Conservation (phyloP, 495 filamentous ascomycete genomes). For the Hypoxylon cercidicola region DNA sequence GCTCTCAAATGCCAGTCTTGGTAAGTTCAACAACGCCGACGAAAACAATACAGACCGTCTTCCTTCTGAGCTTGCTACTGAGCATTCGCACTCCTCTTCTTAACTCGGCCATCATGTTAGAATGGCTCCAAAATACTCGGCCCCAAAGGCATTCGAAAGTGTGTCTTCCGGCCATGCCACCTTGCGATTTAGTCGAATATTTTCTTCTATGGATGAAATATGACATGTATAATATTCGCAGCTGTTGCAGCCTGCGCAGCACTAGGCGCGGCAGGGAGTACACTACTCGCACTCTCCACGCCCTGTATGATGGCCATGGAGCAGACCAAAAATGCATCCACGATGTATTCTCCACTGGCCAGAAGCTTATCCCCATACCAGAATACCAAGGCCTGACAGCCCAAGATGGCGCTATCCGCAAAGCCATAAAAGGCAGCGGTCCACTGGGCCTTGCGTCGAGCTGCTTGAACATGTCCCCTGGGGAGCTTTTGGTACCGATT, state of each 20-base stretch:
- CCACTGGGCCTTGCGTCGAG: constrained; percentile 51
- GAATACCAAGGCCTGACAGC: constrained; percentile 53
- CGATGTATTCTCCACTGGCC: constrained; percentile 41
- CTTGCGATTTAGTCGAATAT: too few species aligned
- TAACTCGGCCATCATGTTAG: too few species aligned
- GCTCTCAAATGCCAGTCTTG: too few species aligned
- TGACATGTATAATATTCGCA: too few species aligned
- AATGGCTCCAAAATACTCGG: too few species aligned
- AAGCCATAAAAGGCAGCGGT: constrained; percentile 52
- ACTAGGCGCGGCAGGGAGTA: constrained; percentile 52
- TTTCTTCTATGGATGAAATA: too few species aligned
- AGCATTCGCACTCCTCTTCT: too few species aligned
- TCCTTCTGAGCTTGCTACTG: too few species aligned
- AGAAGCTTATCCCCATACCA: constrained; percentile 54
- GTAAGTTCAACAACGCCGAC: too few species aligned
- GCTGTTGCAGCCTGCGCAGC: constrained; percentile 51
- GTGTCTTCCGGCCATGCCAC: too few species aligned
- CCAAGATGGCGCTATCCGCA: constrained; percentile 48
- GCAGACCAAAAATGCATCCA: constrained; percentile 49
- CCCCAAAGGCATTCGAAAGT: too few species aligned
- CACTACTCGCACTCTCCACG: constrained; percentile 48
- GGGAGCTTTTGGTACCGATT: constrained; percentile 50
- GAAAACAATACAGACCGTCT: too few species aligned
- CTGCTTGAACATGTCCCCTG: constrained; percentile 43
- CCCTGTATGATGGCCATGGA: constrained; percentile 58